Evolutionary conservation across 495 filamentous ascomycete genomes (phyloP), one percentile per base, ranked within the genome.

Genomic region (Hypomontagnella submonticulosa): DNA sequence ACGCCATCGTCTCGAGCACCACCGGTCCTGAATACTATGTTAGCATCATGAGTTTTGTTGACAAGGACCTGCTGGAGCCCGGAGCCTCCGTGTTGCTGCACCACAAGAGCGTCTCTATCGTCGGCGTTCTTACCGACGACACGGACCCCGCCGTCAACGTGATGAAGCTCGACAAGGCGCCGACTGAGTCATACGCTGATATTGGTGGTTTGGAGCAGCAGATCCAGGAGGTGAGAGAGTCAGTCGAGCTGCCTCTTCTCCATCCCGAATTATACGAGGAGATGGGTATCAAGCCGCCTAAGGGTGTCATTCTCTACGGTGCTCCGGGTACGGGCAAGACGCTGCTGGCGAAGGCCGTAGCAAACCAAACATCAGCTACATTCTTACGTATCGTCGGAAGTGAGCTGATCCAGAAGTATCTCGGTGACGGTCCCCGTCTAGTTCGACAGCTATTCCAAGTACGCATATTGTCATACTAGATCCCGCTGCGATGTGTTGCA

Each of bases 11-110:
- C 40, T 97, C 92, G 8, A 97, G 92, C 75, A 94, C 96, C 3
- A 97, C 96, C 10, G 95, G 95, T 0, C 96, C 95, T 1, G 95
- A 99, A 76, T 99, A 97, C 82, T 99, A 99, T 75, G 95, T 99
- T 60, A 97, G 93, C 50, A 99, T 99, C 84, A 99, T 99, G 95
- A 97, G 94, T 38, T 99, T 99, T 70, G 95, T 99, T 37, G 95
- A 99, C 81, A 99, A 99, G 79, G 95, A 99, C 71, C 85, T 99
- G 9, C 87, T 99, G 12, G 95, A 99, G 76, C 95, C 95, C 4
- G 95, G 95, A 52, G 93, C 95, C 13, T 97, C 92, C 72, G 94
- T 99, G 58, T 82, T 99, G 27, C 82, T 99, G 44, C 95, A 99
- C 72, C 95, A 99, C 79, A 99, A 99, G 79, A 92, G 90, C 15